Conservation (phyloP, 2,329 filamentous ascomycete genomes). For the Ophiognomonia clavigignenti-juglandacearum region DNA sequence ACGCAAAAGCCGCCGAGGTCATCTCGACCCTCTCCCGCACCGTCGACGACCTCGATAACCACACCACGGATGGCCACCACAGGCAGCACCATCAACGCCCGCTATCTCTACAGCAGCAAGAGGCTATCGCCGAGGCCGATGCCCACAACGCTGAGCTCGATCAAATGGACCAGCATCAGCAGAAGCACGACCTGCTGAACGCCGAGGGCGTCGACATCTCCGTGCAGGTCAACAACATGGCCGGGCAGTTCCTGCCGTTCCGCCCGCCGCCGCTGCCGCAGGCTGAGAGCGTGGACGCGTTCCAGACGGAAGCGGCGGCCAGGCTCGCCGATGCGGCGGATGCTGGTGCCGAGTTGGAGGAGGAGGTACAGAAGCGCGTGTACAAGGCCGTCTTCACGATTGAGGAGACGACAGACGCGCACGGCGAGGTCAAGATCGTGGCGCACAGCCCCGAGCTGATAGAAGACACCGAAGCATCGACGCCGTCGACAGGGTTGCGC, state of each 20-base stretch:
- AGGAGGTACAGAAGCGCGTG: conserved; percentile 48
- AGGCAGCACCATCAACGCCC: no score
- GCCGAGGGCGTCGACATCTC: no score
- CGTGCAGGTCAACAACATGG: conserved; percentile 63
- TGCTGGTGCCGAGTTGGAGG: conserved; percentile 21
- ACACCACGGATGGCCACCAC: conserved; percentile 47
- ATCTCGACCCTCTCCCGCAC: conserved; percentile 62
- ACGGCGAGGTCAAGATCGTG: conserved; percentile 56
- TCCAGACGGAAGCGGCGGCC: conserved; percentile 18
- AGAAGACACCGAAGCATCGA: conserved; percentile 36
- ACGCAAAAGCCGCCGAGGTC: conserved; percentile 52
- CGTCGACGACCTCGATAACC: conserved; percentile 55
- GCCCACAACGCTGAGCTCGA: no score
- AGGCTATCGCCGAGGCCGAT: conserved; percentile 11
- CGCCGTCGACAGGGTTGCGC: no score
- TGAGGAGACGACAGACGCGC: conserved; percentile 57
- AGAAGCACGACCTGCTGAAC: conserved; percentile 42
- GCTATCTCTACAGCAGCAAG: conserved; percentile 38
- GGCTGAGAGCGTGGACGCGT: conserved; percentile 36
- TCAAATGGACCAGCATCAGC: conserved; percentile 27
- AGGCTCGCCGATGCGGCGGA: conserved; percentile 22
- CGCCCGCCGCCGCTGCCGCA: conserved; percentile 76
- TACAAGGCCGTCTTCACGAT: conserved; percentile 64
- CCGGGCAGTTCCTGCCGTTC: conserved; percentile 73
- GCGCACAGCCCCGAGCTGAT: conserved; percentile 57